Conservation (phyloP, 768 basidiomycete species). For the Lactarius hatsudake region DNA sequence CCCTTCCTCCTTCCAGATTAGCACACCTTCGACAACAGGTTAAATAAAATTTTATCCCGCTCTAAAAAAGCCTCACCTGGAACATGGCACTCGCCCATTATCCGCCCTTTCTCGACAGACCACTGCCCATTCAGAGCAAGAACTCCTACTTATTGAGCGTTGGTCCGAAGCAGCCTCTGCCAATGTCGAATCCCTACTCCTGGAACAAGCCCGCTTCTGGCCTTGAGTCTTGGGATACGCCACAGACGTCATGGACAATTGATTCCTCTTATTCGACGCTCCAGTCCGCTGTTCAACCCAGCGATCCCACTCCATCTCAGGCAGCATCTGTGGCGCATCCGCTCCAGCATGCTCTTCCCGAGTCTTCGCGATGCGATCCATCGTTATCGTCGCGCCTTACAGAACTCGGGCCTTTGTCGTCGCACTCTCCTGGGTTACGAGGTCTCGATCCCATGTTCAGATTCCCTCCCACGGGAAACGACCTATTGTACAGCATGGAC, state of each 20-base stretch:
- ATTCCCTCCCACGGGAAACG: constrained; percentile 15
- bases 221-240: constrained; percentile 17
- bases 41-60: constrained; percentile 2
- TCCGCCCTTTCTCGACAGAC: constrained; percentile 25
- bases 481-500: constrained; percentile 22
- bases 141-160: constrained; percentile 24
- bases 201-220: constrained; percentile 24
- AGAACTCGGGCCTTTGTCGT: constrained; percentile 18
- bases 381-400: constrained; percentile 20
- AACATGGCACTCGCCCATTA: constrained; percentile 28
- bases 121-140: constrained; percentile 24
- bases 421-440: constrained; percentile 21
- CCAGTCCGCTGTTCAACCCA: constrained; percentile 22
- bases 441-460: constrained; percentile 21
- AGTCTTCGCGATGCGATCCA: constrained; percentile 24
- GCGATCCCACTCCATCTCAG: constrained; percentile 17
- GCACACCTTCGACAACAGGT: constrained; percentile 6
- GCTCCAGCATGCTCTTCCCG: constrained; percentile 20
- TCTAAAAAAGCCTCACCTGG: constrained; percentile 23
- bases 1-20: constrained; percentile 3
- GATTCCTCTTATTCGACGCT: constrained; percentile 26
- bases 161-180: constrained; percentile 10
- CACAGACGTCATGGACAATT: constrained; percentile 27
- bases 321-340: constrained; percentile 12
- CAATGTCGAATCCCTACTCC: constrained; percentile 24